Evolutionary conservation across 1,139 yeast species (phyloP).

Genomic region (Blastobotrys proliferans): DNA sequence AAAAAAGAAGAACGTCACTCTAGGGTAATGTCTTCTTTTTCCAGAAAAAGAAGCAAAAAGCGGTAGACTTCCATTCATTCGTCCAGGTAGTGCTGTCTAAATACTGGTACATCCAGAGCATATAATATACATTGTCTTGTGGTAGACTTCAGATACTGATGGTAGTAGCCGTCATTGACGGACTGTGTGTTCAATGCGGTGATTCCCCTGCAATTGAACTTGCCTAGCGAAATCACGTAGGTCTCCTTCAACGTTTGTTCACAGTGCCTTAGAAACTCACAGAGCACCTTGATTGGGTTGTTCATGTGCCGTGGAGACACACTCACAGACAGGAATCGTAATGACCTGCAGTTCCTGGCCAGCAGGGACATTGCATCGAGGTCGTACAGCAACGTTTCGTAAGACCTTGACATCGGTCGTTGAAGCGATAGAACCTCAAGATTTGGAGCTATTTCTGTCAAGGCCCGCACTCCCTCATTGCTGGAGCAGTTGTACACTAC

Average conservation of each 20-base stretch:
- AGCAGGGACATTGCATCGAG: constrained; percentile 8
- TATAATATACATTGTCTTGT: no score
- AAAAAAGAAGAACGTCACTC: no score
- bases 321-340: constrained; percentile 9
- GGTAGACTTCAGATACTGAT: constrained; percentile 7
- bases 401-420: constrained; percentile 7
- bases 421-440: constrained; percentile 13
- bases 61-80: no score
- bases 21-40: no score
- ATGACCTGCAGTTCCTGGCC: not conserved
- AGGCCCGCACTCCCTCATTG: constrained; percentile 7
- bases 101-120: no score
- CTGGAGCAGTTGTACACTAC: constrained; percentile 15
- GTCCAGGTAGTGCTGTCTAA: no score
- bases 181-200: not conserved
- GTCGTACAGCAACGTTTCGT: constrained; percentile 11
- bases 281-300: constrained; percentile 10
- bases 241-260: constrained; percentile 7
- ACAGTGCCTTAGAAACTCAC: constrained; percentile 8
- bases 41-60: no score
- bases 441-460: constrained; percentile 6
- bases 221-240: constrained; percentile 10
- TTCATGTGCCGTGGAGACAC: constrained; percentile 6
- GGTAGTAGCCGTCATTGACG: constrained; percentile 12
- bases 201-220: constrained; percentile 5